A percentile compares a stretch with the other conserved stretches of the same genome.
phyloP scores from a whole-genome alignment of 305 asterid species.

The Solanum hybrid region DNA sequence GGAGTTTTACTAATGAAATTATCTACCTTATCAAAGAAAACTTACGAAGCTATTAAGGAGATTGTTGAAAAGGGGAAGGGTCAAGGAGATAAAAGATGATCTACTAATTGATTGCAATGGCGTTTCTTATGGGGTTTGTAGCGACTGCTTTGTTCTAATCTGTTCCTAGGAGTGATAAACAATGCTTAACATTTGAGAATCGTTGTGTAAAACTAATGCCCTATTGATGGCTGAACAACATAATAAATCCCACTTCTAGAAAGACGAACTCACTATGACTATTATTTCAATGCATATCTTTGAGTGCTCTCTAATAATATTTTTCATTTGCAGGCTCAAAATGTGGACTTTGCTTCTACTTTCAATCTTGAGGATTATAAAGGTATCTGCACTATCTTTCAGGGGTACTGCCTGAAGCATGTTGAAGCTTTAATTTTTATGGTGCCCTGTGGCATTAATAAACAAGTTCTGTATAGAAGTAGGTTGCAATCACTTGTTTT shows the following conservation, averaged over 20 bases:
- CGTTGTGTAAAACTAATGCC: not conserved
- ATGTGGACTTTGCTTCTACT: constrained; percentile 64
- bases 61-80: not conserved
- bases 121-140: not conserved
- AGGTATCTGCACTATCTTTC: constrained; percentile 36
- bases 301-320: not conserved
- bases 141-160: not conserved
- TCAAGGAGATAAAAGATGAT: not conserved
- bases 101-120: not conserved
- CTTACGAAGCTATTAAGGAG: not conserved
- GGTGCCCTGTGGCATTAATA: not conserved
- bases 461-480: not conserved
- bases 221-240: not conserved
- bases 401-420: not conserved
- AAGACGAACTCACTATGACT: not conserved
- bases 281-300: not conserved
- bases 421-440: not conserved
- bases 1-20: not conserved
- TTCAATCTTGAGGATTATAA: constrained; percentile 93
- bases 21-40: not conserved
- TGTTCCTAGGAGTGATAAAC: not conserved
- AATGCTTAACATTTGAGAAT: not conserved
- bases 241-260: not conserved
- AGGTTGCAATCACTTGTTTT: not conserved
- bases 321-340: constrained; percentile 57